phyloP scores from a whole-genome alignment of 768 basidiomycete genomes.

The Leccinum variicolor region DNA sequence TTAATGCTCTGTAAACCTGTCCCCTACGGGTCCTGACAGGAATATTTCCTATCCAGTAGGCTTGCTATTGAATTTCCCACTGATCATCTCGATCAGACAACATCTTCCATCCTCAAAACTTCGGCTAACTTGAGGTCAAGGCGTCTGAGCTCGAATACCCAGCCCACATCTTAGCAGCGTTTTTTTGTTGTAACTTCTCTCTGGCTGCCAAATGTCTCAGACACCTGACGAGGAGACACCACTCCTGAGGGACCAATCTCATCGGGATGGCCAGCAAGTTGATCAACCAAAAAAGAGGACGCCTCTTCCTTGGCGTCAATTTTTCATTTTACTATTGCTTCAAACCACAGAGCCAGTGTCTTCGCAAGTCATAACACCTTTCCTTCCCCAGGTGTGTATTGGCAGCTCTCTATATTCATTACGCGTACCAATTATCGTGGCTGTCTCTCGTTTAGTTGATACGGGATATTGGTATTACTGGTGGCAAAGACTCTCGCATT shows the following conservation, averaged over 20 bases:
- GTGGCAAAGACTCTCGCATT: constrained; percentile 43
- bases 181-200: not conserved
- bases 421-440: not conserved
- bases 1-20: too few relatives aligned
- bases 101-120: not conserved
- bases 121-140: not conserved
- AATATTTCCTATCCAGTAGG: not conserved
- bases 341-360: constrained; percentile 76
- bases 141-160: too few relatives aligned
- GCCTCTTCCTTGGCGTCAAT: constrained; percentile 67
- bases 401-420: not conserved
- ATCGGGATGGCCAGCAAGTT: constrained; percentile 2
- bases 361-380: constrained; percentile 70
- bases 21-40: too few relatives aligned
- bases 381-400: constrained; percentile 56
- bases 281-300: constrained; percentile 35
- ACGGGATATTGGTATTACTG: constrained; percentile 34
- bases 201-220: constrained; percentile 4
- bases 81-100: not conserved
- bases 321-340: constrained; percentile 62
- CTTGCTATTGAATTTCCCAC: not conserved
- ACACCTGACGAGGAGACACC: constrained; percentile 59
- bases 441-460: constrained; percentile 18
- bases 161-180: not conserved
- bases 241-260: constrained; percentile 35